Evolutionary conservation across 2,329 filamentous ascomycete species (phyloP), one percentile per base, ranked within the genome.

Genomic region (Phialophora macrospora): DNA sequence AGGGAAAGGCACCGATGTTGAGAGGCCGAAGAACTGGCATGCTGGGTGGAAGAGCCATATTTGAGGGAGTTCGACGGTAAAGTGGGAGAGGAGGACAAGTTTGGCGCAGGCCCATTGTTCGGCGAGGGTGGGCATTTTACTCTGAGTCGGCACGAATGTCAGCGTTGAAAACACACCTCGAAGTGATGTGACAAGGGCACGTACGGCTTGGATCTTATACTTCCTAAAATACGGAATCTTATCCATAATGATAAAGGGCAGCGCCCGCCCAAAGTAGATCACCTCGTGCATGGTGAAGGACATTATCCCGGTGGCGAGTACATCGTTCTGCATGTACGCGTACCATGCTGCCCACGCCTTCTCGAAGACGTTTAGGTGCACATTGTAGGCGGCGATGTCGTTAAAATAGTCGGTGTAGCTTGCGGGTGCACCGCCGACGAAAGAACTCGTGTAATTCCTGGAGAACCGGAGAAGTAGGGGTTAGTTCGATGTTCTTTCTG

Each of bases 331-430:
- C 90, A 98, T 97, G 85, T 89, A 99, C 17, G 94, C 87, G 79
- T 99, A 99, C 94, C 93, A 98, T 48, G 93, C 88, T 80, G 91
- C 90, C 95, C 95, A 99, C 72, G 97, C 84, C 76, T 89, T 89
- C 84, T 99, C 95, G 75, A 88, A 82, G 70, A 92, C 84, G 80
- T 92, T 97, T 75, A 99, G 88, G 72, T 93, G 87, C 64, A 96
- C 86, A 85, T 97, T 95, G 84, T 87, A 86, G 71, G 86, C 84
- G 28, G 85, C 84, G 69, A 90, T 85, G 73, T 88, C 84, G 65
- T 87, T 83, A 75, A 86, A 90, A 68, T 88, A 84, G 72, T 82
- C 84, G 87, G 86, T 88, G 78, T 89, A 90, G 55, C 85, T 85
- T 69, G 84, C 82, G 61, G 82, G 79, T 24, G 70, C 51, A 71